Conservation (phyloP, 306 rosid genomes). For the Cicer cuneatum region DNA sequence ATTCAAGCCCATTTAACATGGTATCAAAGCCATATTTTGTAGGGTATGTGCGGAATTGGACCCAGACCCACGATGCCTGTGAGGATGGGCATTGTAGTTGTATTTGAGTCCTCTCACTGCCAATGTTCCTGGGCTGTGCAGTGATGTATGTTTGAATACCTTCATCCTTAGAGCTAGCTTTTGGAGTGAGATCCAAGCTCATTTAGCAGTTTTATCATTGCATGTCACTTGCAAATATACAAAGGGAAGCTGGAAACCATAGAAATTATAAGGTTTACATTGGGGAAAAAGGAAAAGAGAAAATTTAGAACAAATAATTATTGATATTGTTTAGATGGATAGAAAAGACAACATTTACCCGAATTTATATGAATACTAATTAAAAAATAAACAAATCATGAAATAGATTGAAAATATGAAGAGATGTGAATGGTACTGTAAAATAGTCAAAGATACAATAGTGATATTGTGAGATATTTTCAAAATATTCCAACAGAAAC, state of each 20-base stretch:
- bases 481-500: slow-evolving; percentile 11
- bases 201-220: not conserved
- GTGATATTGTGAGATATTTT: not conserved
- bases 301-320: slow-evolving; percentile 1
- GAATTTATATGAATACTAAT: not conserved
- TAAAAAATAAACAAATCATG: not conserved
- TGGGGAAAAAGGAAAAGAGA: not conserved
- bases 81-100: not conserved
- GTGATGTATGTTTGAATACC: not conserved
- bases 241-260: slow-evolving; percentile 8
- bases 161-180: not conserved
- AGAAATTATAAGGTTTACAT: slow-evolving; percentile 9
- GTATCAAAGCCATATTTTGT: too few species aligned
- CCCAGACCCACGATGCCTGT: too few species aligned
- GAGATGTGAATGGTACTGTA: not conserved
- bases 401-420: not conserved
- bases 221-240: slow-evolving; percentile 4
- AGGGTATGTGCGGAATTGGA: too few species aligned
- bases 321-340: not conserved
- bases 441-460: not conserved
- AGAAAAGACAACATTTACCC: not conserved
- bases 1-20: too few species aligned
- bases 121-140: not conserved
- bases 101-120: not conserved
- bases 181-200: not conserved